Conservation (phyloP, 495 filamentous ascomycete genomes). For the Halenospora varia region DNA sequence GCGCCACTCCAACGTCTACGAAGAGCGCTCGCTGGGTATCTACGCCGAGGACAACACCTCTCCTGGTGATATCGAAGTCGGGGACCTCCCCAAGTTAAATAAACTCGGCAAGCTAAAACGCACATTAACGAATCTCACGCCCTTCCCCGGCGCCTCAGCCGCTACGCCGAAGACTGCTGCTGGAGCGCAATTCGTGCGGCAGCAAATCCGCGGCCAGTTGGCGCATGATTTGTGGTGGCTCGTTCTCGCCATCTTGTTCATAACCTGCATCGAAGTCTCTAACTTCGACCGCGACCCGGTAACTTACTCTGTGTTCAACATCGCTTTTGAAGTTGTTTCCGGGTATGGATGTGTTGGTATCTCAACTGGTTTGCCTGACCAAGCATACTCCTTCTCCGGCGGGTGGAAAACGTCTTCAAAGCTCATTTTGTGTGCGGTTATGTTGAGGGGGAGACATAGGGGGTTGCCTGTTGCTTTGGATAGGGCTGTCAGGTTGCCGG, state of each 20-base stretch:
- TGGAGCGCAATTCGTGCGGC: conserved; percentile 40
- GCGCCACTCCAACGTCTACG: conserved; percentile 60
- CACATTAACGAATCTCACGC: conserved; percentile 11
- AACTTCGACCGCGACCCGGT: conserved; percentile 64
- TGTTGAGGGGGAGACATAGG: conserved; percentile 74
- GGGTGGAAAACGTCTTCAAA: conserved; percentile 69
- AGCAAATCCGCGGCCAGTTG: conserved; percentile 74
- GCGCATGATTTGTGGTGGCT: conserved; percentile 89
- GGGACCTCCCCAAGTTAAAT: background rate
- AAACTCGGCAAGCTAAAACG: conserved; percentile 27
- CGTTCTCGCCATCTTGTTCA: conserved; percentile 65
- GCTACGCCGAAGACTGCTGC: background rate
- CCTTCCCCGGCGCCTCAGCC: conserved; percentile 16
- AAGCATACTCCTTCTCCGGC: conserved; percentile 69
- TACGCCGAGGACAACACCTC: conserved; percentile 46
- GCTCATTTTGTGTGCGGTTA: conserved; percentile 71
- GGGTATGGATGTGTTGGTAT: conserved; percentile 88
- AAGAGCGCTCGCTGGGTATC: conserved; percentile 67
- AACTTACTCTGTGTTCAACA: conserved; percentile 74
- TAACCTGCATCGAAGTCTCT: conserved; percentile 67
- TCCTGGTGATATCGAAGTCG: conserved; percentile 4
- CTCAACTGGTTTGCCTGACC: conserved; percentile 62
- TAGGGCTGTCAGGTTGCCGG: conserved; percentile 67
- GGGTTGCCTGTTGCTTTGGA: conserved; percentile 81
- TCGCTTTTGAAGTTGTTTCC: conserved; percentile 79